Percentiles rank a stretch among this genome's conserved stretches.
Conservation (phyloP, 2,329 filamentous ascomycete species). For the Pezicula radicicola region DNA sequence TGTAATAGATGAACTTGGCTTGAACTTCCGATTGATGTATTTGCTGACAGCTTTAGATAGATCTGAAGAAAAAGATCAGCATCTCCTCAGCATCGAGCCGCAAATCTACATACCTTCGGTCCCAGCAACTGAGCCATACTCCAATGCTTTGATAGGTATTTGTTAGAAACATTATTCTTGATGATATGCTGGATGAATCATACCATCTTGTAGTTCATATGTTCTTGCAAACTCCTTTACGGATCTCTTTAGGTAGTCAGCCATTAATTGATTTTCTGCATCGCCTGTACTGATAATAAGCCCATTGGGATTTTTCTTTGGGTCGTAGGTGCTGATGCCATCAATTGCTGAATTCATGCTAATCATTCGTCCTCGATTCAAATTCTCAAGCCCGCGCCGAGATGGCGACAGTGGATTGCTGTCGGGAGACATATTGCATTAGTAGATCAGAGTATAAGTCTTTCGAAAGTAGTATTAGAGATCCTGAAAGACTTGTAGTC, state of each 20-base stretch:
- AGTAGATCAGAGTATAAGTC: too few relatives aligned
- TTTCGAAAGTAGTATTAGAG: too few relatives aligned
- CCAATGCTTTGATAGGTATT: neutral
- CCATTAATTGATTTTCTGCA: neutral
- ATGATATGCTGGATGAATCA: neutral
- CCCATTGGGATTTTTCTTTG: neutral
- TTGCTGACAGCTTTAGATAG: neutral
- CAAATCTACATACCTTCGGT: neutral
- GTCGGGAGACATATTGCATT: too few relatives aligned
- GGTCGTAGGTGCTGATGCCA: neutral
- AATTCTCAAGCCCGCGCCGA: neutral
- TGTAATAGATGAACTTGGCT: neutral
- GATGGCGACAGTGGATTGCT: neutral
- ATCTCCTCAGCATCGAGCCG: neutral
- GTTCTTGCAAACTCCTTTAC: neutral
- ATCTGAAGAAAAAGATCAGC: neutral
- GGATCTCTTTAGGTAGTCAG: neutral
- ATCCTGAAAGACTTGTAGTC: too few relatives aligned
- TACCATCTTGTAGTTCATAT: neutral
- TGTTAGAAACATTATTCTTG: neutral
- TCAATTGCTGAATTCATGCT: neutral
- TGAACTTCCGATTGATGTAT: neutral
- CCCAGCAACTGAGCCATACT: neutral
- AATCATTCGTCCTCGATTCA: neutral
- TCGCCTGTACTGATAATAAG: neutral